These are phyloP conservation scores for Selenicereus undatus DNA, from an alignment of 148 eudicot species.

Conservation along the genomic window DNA sequence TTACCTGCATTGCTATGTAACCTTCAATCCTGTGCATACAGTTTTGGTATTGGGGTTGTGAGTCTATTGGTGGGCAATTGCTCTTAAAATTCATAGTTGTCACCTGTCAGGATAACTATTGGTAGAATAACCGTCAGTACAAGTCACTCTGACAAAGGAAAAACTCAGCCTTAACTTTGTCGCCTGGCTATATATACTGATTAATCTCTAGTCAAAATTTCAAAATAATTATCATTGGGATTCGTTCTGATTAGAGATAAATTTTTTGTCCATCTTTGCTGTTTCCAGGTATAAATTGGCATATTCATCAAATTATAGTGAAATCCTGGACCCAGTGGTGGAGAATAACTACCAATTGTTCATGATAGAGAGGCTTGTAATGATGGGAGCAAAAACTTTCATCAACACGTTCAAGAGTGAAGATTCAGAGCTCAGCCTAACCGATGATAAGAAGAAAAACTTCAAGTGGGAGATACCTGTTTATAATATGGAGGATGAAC, in stretches of 20 bases:
- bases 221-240: neutral
- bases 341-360: constrained; percentile 92
- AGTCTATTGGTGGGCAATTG: too few relatives aligned
- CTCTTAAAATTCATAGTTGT: too few relatives aligned
- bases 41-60: too few relatives aligned
- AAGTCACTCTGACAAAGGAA: neutral
- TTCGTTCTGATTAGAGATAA: neutral
- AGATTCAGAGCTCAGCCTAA: constrained; percentile 68
- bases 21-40: too few relatives aligned
- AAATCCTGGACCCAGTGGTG: constrained; percentile 61
- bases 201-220: neutral
- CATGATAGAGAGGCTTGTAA: constrained; percentile 85
- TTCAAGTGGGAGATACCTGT: constrained; percentile 70
- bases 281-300: constrained; percentile 77
- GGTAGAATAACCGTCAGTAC: neutral
- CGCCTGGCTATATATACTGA: neutral
- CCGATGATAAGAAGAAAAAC: constrained; percentile 89
- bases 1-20: too few relatives aligned
- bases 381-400: constrained; percentile 83
- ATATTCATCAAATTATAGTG: constrained; percentile 79
- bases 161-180: neutral
- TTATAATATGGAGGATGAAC: constrained; percentile 43
- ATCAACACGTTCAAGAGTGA: constrained; percentile 73
- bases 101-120: neutral
- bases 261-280: neutral